Base-by-base conservation (phyloP, 2,329 filamentous ascomycete genomes). In the Paecilomyces dactylethromorphus region DNA sequence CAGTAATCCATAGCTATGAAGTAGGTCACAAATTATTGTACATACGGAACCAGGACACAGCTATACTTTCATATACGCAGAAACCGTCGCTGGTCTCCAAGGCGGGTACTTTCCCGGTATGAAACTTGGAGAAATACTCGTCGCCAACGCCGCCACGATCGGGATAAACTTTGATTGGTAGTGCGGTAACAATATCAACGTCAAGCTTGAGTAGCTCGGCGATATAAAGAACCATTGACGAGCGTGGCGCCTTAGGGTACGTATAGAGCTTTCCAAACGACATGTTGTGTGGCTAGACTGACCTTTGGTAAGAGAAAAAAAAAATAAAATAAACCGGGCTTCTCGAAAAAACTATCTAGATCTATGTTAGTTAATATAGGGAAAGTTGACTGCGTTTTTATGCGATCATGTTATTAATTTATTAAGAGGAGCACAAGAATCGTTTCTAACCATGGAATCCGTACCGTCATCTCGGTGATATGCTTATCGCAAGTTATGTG, bases 251-350 rank as follows among this genome's bases (percentile, higher is more conserved):
- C 18, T 56, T 56, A 3, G 33, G 33, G 31, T 56, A 56, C 4
- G 54, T 56, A 10, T 56, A 56, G 11, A 49, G 11, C 24, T 56
- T 50, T 56, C 54, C 54, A 24, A 53, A 57, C 22, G 56, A 53
- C 45, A 54, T 57, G 39, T 51, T 49, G 55, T 10, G 49, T 35
- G 54, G n/a, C 39, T 33, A 21, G 24, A 26, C 5, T 26, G 24
- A 26, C 24, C 5, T 26, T 5, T 26, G 24, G 24, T 5, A 26
- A 26, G 24, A 26, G 24, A 26, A 3, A 26, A 26, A 26, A 26
- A 5, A 26, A 5, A 26, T 26, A 26, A 26, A 5, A 26, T 26
- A 26, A 26, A 26, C 24, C 5, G 24, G 24, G 24, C 24, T 26
- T 26, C 24, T 26, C 24, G 5, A 3, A 26, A 5, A 26, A 26